Evolutionary conservation across 768 basidiomycete genomes (phyloP), one percentile per base, ranked within the genome.

Genomic region (Boletus vinaceobasis): DNA sequence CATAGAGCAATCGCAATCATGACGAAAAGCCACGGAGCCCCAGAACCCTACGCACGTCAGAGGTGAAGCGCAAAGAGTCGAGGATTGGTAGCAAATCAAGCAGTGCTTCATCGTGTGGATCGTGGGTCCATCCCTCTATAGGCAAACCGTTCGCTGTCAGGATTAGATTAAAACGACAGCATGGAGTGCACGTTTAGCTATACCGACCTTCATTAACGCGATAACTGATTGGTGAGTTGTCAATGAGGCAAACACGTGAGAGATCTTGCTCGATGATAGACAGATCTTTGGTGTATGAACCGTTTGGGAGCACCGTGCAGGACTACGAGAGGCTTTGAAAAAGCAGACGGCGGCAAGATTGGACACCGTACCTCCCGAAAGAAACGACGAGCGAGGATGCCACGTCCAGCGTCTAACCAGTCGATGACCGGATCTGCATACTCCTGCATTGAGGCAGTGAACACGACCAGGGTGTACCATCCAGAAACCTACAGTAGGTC

Each of bases 401-500:
- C 95, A 43, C 93, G 83, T 4, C 94, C 93, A 51, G 88, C 93
- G 68, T 99, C 97, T 50, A 99, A 76, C 97, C 97, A 99, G 73
- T 99, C 97, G 61, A 99, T 99, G 29, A 99, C 95, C 0, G 97
- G 97, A 76, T 99, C 97, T 57, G 97, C 97, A 70, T 99, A 99
- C 73, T 99, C 97, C 66, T 94, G 90, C 91, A 99, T 93, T 9
- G 96, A 98, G 7, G 97, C 97, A 32, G 97, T 99, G 74, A 96
- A 99, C 59, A 99, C 93, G 50, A 99, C 94, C 56, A 99, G 82
- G 1, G 95, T 98, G 74, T 99, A 99, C 97, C 97, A 99, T 26
- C 87, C 80, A 31, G 97, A 95, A 38, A 98, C 96, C 95, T 98
- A 63, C n/a, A 40, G 54, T 31, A 44, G 23, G 47, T 67, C 44